These are phyloP conservation scores for Colletotrichum incanum DNA, from an alignment of 2,329 filamentous ascomycete species.

Conservation along the genomic window DNA sequence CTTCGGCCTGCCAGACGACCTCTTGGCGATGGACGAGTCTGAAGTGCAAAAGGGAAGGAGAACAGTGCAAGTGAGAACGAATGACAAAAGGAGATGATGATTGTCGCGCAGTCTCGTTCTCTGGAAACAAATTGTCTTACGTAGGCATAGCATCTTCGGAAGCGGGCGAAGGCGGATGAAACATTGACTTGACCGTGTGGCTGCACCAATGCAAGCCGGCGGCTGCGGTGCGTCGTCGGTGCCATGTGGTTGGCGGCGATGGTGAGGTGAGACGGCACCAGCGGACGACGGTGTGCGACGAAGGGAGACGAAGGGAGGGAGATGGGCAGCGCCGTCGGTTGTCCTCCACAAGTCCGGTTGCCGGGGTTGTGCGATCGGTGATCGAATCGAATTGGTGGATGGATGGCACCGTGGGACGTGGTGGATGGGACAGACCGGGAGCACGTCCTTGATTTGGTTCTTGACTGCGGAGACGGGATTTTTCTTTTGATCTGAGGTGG, in stretches of 20 bases:
- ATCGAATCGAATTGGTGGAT: slow-evolving; percentile 30
- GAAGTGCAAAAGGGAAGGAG: background rate
- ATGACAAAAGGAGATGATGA: background rate
- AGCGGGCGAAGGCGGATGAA: slow-evolving; percentile 15
- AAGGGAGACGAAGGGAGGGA: background rate
- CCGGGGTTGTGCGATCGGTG: slow-evolving; percentile 39
- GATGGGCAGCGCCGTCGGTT: slow-evolving; percentile 11
- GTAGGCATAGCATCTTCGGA: background rate
- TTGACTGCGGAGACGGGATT: slow-evolving; percentile 31
- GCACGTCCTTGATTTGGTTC: slow-evolving; percentile 34
- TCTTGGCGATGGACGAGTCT: background rate
- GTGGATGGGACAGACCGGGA: slow-evolving; percentile 15
- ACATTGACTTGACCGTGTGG: slow-evolving; percentile 35
- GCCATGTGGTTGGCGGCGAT: slow-evolving; percentile 27
- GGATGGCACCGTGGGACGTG: background rate
- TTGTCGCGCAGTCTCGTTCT: background rate
- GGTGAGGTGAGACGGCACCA: slow-evolving; percentile 18
- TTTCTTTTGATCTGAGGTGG: slow-evolving; percentile 12
- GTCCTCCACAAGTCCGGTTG: slow-evolving; percentile 38
- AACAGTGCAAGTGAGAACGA: background rate
- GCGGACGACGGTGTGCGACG: background rate
- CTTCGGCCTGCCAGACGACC: background rate
- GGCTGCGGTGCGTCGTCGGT: slow-evolving; percentile 25
- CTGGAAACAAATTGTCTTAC: slow-evolving; percentile 4
- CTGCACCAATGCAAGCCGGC: slow-evolving; percentile 32